These are phyloP conservation scores for Flaveria sonorensis DNA, from an alignment of 129 eudicot genomes.

Conservation along the genomic window DNA sequence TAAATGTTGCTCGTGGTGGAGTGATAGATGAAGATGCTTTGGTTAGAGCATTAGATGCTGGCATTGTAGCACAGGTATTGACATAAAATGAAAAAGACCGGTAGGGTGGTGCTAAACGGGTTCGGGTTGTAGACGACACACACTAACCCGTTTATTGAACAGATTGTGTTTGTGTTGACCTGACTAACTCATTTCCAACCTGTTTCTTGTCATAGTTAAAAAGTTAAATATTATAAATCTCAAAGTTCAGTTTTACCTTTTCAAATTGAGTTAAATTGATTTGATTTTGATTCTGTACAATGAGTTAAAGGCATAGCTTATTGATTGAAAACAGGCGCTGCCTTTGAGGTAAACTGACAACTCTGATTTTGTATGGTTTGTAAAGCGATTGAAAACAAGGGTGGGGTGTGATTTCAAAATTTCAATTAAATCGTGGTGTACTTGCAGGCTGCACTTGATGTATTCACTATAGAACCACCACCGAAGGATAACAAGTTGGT, in stretches of 20 bases:
- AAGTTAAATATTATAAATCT: background rate
- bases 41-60: constrained; percentile 81
- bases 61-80: constrained; percentile 92
- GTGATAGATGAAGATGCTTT: constrained; percentile 94
- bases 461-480: constrained; percentile 87
- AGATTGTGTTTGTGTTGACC: background rate
- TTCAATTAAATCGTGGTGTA: background rate
- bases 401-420: background rate
- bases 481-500: constrained; percentile 77
- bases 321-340: background rate
- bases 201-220: background rate
- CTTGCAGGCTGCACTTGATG: constrained; percentile 93
- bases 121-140: background rate
- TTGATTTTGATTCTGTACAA: background rate
- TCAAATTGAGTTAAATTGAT: background rate
- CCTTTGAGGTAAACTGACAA: background rate
- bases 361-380: background rate
- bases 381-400: background rate
- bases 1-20: constrained; percentile 96
- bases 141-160: background rate
- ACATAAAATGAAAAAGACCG: background rate
- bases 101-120: background rate
- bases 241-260: background rate
- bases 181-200: background rate
- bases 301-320: background rate